phyloP scores from a whole-genome alignment of 2,329 filamentous ascomycete species.

The Curvularia sp. region DNA sequence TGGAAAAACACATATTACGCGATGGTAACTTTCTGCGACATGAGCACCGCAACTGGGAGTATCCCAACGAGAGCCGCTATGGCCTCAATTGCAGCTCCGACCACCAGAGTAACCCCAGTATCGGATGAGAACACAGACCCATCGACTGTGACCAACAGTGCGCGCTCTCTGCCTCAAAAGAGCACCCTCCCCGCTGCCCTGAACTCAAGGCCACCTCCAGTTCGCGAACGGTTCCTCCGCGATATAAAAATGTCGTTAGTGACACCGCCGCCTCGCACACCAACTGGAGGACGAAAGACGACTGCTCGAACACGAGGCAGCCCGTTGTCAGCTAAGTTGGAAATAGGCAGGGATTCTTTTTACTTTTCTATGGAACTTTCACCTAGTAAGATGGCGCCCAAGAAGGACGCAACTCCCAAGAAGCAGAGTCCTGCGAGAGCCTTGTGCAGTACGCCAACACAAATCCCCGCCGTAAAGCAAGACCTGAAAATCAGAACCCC shows the following conservation, averaged over 20 bases:
- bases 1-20: conserved; percentile 13
- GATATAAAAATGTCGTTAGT: conserved; percentile 28
- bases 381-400: conserved; percentile 22
- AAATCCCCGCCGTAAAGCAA: not conserved
- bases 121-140: conserved; percentile 16
- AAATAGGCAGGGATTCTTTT: conserved; percentile 31
- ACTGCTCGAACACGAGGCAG: conserved; percentile 6
- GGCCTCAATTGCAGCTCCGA: conserved; percentile 8
- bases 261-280: conserved; percentile 27
- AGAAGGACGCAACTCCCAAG: conserved; percentile 9
- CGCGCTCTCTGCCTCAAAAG: conserved; percentile 12
- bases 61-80: conserved; percentile 8
- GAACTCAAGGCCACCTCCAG: conserved; percentile 11
- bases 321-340: conserved; percentile 18
- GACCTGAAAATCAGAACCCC: not conserved
- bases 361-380: conserved; percentile 33
- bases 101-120: conserved; percentile 10
- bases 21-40: conserved; percentile 19
- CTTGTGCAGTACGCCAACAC: not conserved
- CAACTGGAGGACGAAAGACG: conserved; percentile 12
- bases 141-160: conserved; percentile 13
- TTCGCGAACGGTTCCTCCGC: conserved; percentile 26
- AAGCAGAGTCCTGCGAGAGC: not conserved
- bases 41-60: not conserved
- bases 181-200: conserved; percentile 5